Evolutionary conservation across 441 rosid species (phyloP).

Genomic region (Populus hybrid): DNA sequence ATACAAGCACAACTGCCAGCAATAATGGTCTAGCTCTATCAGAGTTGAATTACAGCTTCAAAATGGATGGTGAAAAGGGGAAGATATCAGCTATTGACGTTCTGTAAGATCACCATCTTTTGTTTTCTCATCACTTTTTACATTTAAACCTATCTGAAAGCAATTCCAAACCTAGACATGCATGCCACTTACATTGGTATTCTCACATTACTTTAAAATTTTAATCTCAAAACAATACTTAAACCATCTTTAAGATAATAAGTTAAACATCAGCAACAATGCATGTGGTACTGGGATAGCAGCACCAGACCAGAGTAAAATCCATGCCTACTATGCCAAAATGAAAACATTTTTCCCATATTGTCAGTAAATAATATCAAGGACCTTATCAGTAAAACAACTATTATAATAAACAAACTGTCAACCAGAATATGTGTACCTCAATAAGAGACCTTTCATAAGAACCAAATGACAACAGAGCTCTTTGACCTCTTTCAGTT

Average conservation of each 20-base stretch:
- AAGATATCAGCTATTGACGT: background rate
- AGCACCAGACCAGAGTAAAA: background rate
- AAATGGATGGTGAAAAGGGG: background rate
- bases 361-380: background rate
- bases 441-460: slow-evolving; percentile 84
- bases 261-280: background rate
- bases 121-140: background rate
- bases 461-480: slow-evolving; percentile 57
- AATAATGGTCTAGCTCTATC: background rate
- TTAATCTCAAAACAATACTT: background rate
- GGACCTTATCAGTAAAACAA: background rate
- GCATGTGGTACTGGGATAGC: background rate
- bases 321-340: background rate
- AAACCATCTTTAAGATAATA: background rate
- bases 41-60: background rate
- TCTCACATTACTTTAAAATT: background rate
- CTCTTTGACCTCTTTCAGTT: slow-evolving; percentile 88
- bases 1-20: background rate
- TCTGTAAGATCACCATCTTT: background rate
- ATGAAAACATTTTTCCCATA: background rate
- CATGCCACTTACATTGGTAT: background rate
- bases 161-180: background rate
- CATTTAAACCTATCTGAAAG: background rate
- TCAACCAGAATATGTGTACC: slow-evolving; percentile 41
- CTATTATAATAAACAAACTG: slow-evolving; percentile 9